These are phyloP conservation scores for Chlorencoelia australis DNA, from an alignment of 2,329 filamentous ascomycete species.

Conservation along the genomic window DNA sequence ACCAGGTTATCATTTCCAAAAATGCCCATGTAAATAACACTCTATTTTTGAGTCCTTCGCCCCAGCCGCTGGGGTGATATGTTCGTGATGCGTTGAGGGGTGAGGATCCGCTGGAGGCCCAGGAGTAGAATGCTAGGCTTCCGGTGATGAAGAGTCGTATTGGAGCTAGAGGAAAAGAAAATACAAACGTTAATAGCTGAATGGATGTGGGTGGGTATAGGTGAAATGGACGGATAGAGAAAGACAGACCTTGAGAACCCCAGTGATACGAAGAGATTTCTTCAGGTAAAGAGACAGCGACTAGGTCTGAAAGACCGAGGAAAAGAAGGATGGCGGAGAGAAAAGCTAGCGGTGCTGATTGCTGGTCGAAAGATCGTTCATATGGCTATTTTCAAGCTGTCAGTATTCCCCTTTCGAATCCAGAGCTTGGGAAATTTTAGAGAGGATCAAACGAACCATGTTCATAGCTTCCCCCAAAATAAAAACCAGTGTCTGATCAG, in stretches of 20 bases:
- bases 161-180: conserved; percentile 34
- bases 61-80: conserved; percentile 35
- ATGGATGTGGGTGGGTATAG: conserved; percentile 46
- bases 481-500: conserved; percentile 71
- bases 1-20: conserved; percentile 75
- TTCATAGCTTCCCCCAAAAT: conserved; percentile 77
- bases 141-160: conserved; percentile 57
- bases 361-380: conserved; percentile 55
- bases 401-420: conserved; percentile 3
- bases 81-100: conserved; percentile 36
- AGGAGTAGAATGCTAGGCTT: conserved; percentile 51
- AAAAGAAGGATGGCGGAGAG: conserved; percentile 57
- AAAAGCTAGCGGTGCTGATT: conserved; percentile 63
- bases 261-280: conserved; percentile 54
- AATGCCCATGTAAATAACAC: conserved; percentile 79
- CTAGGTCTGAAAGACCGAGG: conserved; percentile 52
- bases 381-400: conserved; percentile 39
- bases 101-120: conserved; percentile 45
- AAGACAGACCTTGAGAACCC: conserved; percentile 54
- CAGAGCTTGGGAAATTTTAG: background rate
- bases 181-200: background rate
- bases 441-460: conserved; percentile 48
- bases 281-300: conserved; percentile 58
- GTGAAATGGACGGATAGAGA: conserved; percentile 38
- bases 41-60: conserved; percentile 69